Base-by-base conservation (phyloP, 768 basidiomycete species). In the Boletellus ananas region DNA sequence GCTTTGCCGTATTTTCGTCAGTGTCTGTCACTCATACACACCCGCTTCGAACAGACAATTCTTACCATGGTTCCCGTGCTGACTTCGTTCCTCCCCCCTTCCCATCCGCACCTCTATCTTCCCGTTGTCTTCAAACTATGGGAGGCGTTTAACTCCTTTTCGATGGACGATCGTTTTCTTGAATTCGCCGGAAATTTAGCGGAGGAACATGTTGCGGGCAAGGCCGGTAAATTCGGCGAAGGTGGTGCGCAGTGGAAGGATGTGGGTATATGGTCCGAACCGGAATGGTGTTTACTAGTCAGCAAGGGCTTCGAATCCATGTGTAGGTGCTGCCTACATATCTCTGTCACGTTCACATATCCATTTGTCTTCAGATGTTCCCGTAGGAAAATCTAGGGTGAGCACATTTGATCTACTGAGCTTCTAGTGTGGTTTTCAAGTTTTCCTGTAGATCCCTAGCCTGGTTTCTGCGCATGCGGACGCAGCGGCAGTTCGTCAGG, bases 251-350 rank as follows among this genome's bases (percentile, higher is more conserved):
- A 72, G 49, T 87, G 84, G 83, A 86, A 85, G 64, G 88, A 90
- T 57, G 79, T 97, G 33, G 94, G 94, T 12, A 94, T 98, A 47
- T 94, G 92, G 80, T 84, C 80, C 5, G 79, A 90, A 50, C 74
- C 79, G 37, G 84, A 97, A 67, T 97, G 92, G 84, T 81, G 82
- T 48, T 73, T 87, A 23, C 71, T 98, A 43, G 79, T 94, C 55
- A 83, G 84, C 33, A 94, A 94, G 65, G 86, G 88, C 13, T 71
- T 97, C 31, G 77, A 80, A 29, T 85, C 87, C 6, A 85, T 92
- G 83, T 84, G 88, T 87, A 67, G 38, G 64, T 43, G 25, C n/a
- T 34, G 33, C 45, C 8, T 27, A 17, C 37, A 21, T 34, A 21
- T 37, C 40, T 46, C 16, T 50, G 27, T 51, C 42, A n/a, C 27